Base-by-base conservation (phyloP, 2,329 filamentous ascomycete species). In the Purpureocillium lavendulum region DNA sequence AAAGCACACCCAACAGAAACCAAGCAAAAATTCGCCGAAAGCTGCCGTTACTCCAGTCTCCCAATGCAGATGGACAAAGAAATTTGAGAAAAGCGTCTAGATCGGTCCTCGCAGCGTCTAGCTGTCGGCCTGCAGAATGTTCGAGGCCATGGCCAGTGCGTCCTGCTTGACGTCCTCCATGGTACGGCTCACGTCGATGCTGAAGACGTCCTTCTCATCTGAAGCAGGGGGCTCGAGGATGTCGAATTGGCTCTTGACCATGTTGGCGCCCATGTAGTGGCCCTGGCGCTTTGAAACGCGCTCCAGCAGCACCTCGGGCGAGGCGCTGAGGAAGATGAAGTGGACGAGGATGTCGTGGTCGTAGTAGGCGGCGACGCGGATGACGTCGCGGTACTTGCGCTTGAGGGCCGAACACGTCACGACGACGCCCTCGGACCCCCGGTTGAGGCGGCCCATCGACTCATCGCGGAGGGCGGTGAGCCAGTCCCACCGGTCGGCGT, bases 401-500 rank as follows among this genome's bases (percentile, higher is more conserved):
- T 97, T 97, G 39, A 98, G 75, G 2, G 90, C 92, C 11, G 87
- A 95, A 73, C 92, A 98, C 39, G 92, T 95, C 44, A 98, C 76
- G 36, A 98, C 86, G n/a, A 96, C 92, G 36, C 87, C 83, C 24
- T 73, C 65, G 14, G 75, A 71, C 30, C 80, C 78, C 36, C 61
- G 62, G 40, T 69, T 65, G 43, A 84, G 67, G 37, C 67, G 67
- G 39, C 64, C 62, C 40, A 80, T 68, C 7, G 79, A 77, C 53
- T 80, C 82, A 48, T 87, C 76, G 46, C 86, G 84, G 12, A 92
- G 73, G 11, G 72, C 71, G 35, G 83, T 86, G 47, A 98, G 80
- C 92, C 92, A 98, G 67, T 96, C 90, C 92, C 92, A 97, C 47
- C 92, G 84, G 65, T 98, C 92, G 43, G 81, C 82, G 57, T 98